Percentiles rank a stretch among this genome's conserved stretches.
Evolutionary conservation across 208 protist species (phyloP).

Genomic region (Leishmania tropica): DNA sequence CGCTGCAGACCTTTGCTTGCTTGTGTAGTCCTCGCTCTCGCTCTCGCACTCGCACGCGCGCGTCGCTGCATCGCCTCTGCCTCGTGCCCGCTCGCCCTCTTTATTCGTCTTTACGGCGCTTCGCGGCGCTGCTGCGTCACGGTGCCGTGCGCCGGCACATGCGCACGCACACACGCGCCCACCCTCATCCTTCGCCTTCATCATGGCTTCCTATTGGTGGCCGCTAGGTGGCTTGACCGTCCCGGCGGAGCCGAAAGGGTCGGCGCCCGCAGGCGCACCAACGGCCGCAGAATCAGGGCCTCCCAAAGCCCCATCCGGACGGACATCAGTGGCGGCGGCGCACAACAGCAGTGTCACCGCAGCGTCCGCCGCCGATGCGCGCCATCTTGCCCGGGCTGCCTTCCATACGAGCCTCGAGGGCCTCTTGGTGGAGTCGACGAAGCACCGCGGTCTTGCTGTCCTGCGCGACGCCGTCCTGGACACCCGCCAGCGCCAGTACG

Average conservation of each 20-base stretch:
- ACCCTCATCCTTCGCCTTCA: background rate
- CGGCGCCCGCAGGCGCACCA: background rate
- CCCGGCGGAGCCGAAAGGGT: background rate
- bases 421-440: constrained; percentile 54
- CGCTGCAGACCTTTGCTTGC: no score
- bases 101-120: background rate
- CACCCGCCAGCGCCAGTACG: constrained; percentile 46
- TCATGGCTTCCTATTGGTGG: constrained; percentile 37
- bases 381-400: constrained; percentile 27
- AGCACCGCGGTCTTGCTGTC: constrained; percentile 41
- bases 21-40: no score
- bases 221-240: constrained; percentile 4
- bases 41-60: no score
- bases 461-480: constrained; percentile 61
- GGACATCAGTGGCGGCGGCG: background rate
- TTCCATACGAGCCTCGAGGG: constrained; percentile 60
- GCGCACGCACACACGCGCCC: constrained; percentile 2
- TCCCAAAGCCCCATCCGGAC: background rate
- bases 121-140: background rate
- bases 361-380: constrained; percentile 5
- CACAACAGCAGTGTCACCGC: background rate
- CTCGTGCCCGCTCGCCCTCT: background rate
- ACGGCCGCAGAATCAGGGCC: background rate
- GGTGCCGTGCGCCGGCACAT: background rate
- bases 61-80: background rate